Conservation (phyloP, 1,284 basidiomycete genomes). For the Flammula alnicola region DNA sequence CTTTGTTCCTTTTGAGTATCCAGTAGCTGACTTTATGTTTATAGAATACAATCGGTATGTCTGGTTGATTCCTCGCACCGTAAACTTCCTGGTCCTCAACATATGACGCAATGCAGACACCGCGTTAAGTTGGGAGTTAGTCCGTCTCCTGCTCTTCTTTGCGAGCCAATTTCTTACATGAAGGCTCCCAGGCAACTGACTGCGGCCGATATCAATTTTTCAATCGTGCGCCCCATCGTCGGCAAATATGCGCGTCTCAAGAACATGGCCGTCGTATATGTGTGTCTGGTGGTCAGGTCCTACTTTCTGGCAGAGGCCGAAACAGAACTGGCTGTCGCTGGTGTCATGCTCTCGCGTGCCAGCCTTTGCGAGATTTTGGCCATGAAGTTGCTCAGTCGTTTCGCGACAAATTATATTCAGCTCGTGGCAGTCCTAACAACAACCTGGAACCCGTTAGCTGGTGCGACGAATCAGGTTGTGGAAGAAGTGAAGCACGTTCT, state of each 20-base stretch:
- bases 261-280: constrained; percentile 76
- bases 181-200: constrained; percentile 77
- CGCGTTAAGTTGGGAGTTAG: constrained; percentile 81
- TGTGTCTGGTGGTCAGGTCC: constrained; percentile 65
- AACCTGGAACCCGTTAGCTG: constrained; percentile 80
- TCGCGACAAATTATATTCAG: constrained; percentile 73
- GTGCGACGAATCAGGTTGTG: constrained; percentile 71
- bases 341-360: constrained; percentile 61
- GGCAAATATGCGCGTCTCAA: constrained; percentile 76
- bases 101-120: constrained; percentile 56
- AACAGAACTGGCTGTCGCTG: constrained; percentile 75
- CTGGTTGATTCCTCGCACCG: constrained; percentile 13
- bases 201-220: constrained; percentile 84
- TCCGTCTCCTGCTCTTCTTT: constrained; percentile 25
- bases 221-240: constrained; percentile 80
- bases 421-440: constrained; percentile 79
- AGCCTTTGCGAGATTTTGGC: constrained; percentile 84
- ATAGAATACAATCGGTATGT: constrained; percentile 59
- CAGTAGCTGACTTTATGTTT: constrained; percentile 23
- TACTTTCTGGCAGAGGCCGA: constrained; percentile 53
- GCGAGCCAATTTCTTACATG: too few relatives aligned
- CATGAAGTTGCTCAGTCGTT: constrained; percentile 80
- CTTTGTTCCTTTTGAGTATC: constrained; percentile 10
- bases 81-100: neutral
- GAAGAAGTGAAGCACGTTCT: constrained; percentile 62